Conservation (phyloP, 2,329 filamentous ascomycete genomes). For the Elsinoe ampelina region DNA sequence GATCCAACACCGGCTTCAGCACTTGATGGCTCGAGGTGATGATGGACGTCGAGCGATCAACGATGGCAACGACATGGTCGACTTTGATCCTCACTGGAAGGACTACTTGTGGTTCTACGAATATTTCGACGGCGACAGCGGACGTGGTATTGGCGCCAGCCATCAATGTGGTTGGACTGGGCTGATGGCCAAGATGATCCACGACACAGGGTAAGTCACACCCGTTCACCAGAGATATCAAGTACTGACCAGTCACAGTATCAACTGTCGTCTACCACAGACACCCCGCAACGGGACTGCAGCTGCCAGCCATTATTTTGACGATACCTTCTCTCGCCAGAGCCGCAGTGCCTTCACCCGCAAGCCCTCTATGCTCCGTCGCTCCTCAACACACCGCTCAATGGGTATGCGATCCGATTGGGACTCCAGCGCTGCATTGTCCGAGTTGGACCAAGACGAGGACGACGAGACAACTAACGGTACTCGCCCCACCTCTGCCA, state of each 20-base stretch:
- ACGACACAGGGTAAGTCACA: constrained; percentile 77
- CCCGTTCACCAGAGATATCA: background rate
- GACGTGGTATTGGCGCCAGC: constrained; percentile 78
- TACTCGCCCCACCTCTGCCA: constrained; percentile 14
- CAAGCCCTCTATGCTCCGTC: constrained; percentile 51
- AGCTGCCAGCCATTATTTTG: constrained; percentile 88
- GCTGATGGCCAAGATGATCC: constrained; percentile 90
- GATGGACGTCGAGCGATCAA: constrained; percentile 85
- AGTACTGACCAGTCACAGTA: constrained; percentile 46
- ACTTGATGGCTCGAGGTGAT: constrained; percentile 76
- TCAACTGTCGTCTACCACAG: constrained; percentile 83
- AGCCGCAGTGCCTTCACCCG: constrained; percentile 29
- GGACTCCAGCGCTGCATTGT: constrained; percentile 29
- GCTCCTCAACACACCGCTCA: constrained; percentile 73
- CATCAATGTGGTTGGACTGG: constrained; percentile 98
- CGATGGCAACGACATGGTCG: constrained; percentile 69
- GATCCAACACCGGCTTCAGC: constrained; percentile 86
- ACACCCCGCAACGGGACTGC: constrained; percentile 80
- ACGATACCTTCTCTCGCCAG: constrained; percentile 67
- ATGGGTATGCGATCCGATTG: constrained; percentile 78
- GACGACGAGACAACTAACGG: constrained; percentile 19
- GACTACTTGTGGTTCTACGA: constrained; percentile 94
- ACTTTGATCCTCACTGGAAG: constrained; percentile 89
- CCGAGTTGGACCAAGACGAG: constrained; percentile 26
- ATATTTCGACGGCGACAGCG: constrained; percentile 90